Evolutionary conservation across 305 asterid species (phyloP), one percentile per base, ranked within the genome.

Genomic region (Coffea humblotiana): DNA sequence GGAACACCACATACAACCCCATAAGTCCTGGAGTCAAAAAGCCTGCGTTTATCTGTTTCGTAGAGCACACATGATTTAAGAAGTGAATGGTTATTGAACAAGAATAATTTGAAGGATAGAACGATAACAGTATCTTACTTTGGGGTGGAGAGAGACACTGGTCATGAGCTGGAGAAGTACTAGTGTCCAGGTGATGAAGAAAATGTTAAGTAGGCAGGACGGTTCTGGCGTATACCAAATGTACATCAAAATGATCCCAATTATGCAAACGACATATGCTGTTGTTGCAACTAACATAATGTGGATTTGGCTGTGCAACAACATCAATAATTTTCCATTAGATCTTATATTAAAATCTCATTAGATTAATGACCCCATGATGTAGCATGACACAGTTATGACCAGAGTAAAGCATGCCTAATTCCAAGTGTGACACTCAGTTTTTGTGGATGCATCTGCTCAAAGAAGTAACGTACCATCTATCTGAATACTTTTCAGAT

Each of bases 131-230:
- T 25, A 47, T 71, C 84, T 77, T 73, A 79, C 92, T 70, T 87
- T 87, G 63, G 88, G 92, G 84, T 88, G 92, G 80, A 85, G 90
- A 74, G 92, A 87, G 51, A 83, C 88, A 75, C 88, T 88, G 65
- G 92, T 88, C 92, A 88, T 88, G 45, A 88, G 83, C 67, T 88
- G 92, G 82, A 88, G 87, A 73, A 88, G 90, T 68, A 85, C 92
- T 52, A 88, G 76, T 27, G 90, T 88, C 90, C 92, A 88, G 29
- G 90, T 80, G 78, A 87, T 87, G 87, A 87, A 88, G 84, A 88
- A 87, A 19, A 88, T 87, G 76, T 88, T 88, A 52, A 88, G 88
- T 69, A 87, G 82, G 82, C 90, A 88, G 45, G 89, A 83, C 16
- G 87, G 85, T 6, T 87, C 82, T 21, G 92, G 92, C 8, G 89